Base-by-base conservation (phyloP, 225 moss, liverwort and hornwort species). In the Asterella californica region DNA sequence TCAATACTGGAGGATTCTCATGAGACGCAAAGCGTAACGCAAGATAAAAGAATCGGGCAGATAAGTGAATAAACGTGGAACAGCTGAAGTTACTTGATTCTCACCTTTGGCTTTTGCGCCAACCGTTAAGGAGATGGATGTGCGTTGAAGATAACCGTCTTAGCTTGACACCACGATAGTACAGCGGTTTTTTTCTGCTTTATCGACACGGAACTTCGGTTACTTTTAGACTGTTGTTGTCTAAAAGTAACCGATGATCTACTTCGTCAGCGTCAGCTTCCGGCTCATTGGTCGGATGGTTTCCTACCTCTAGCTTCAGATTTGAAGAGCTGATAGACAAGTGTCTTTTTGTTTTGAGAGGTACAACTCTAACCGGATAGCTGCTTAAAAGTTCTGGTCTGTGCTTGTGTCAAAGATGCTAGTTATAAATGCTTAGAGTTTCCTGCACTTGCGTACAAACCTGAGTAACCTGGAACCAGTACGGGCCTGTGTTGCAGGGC, bases 401-500 rank as follows among this genome's bases (percentile, higher is more conserved):
- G 62, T 18, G 15, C 36, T 15, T 36, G 32, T 34, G 67, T 15
- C 34, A 6, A 18, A 37, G 17, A 25, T 71, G 27, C 45, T 12
- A 46, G 4, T 42, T 0, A 34, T 30, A 34, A 17, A 34, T 67
- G 34, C 25, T 9, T 10, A 46, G 24, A 18, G 14, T 47, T 71
- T 47, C 22, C n/a, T 46, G 71, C 46, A 49, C 10, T 0, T 42
- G 21, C 48, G 10, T 70, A 24, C n/a, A n/a, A n/a, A n/a, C n/a
- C n/a, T n/a, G n/a, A n/a, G n/a, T n/a, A n/a, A n/a, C n/a, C n/a
- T n/a, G n/a, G n/a, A n/a, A n/a, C n/a, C n/a, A n/a, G n/a, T n/a
- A n/a, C n/a, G n/a, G n/a, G n/a, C 54, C 34, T 80, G 59, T 32
- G 29, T 80, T 86, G 83, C 89, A 96, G 96, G 96, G 96, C 30